Percentiles rank a stretch among this genome's conserved stretches.
Conservation (phyloP, 352 stramenopile species). For the Globisporangium heterothallicum region DNA sequence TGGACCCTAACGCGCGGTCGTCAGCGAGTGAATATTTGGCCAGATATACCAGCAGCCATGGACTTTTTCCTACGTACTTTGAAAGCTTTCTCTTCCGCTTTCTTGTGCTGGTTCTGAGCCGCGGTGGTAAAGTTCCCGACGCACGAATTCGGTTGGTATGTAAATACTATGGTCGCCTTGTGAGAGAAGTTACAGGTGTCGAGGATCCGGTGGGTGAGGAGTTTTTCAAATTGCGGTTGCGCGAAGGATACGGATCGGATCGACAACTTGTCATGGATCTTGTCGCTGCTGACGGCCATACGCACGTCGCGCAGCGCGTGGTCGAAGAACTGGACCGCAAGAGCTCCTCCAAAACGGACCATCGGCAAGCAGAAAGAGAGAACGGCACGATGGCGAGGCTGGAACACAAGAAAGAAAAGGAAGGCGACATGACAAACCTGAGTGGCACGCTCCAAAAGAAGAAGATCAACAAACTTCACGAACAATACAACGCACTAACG, state of each 20-base stretch:
- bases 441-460: conserved; percentile 73
- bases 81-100: conserved; percentile 89
- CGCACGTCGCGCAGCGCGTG: conserved; percentile 69
- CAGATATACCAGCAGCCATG: conserved; percentile 62
- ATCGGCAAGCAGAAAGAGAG: conserved; percentile 28
- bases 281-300: conserved; percentile 35
- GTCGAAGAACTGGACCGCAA: conserved; percentile 56
- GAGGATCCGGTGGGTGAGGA: conserved; percentile 85
- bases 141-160: conserved; percentile 90
- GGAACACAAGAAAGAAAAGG: conserved; percentile 59
- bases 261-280: conserved; percentile 41
- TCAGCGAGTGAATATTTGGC: conserved; percentile 88
- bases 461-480: conserved; percentile 79
- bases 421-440: conserved; percentile 65
- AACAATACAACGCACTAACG: conserved; percentile 74
- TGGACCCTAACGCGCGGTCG: conserved; percentile 84
- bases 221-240: conserved; percentile 87
- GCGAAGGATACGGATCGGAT: conserved; percentile 80
- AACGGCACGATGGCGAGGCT: conserved; percentile 35
- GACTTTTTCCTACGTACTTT: conserved; percentile 83
- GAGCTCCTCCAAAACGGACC: conserved; percentile 37
- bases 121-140: conserved; percentile 86
- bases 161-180: conserved; percentile 89
- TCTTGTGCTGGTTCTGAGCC: conserved; percentile 76
- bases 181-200: conserved; percentile 89